phyloP scores from a whole-genome alignment of 805 yeast species.

The Candida hispaniensis region DNA sequence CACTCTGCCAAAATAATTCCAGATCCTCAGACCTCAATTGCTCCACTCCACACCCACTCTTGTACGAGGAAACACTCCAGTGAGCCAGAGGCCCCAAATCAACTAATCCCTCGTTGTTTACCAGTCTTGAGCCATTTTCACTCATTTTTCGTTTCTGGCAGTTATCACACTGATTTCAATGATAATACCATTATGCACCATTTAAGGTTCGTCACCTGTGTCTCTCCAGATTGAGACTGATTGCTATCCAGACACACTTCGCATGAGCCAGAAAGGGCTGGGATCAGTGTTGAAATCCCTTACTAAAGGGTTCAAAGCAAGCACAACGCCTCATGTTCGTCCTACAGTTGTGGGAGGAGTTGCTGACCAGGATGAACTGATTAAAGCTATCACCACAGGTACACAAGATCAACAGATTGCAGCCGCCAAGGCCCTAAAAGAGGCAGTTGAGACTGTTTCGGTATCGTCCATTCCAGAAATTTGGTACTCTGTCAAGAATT shows the following conservation, averaged over 20 bases:
- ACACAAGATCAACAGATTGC: conserved; percentile 30
- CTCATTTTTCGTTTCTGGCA: too few relatives aligned
- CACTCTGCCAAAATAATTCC: conserved; percentile 83
- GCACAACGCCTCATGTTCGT: conserved; percentile 18
- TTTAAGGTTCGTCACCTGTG: too few relatives aligned
- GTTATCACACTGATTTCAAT: too few relatives aligned
- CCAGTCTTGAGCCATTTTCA: too few relatives aligned
- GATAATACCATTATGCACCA: too few relatives aligned
- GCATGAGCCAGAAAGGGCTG: conserved; percentile 15
- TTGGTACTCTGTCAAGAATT: conserved; percentile 57
- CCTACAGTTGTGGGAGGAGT: conserved; percentile 29
- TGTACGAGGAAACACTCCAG: conserved; percentile 73
- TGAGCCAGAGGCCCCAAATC: conserved; percentile 75
- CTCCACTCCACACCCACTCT: conserved; percentile 60
- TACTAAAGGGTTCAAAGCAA: conserved; percentile 24
- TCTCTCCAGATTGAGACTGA: conserved; percentile 1
- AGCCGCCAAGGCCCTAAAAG: conserved; percentile 43
- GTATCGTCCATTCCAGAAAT: conserved; percentile 56
- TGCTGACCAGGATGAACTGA: conserved; percentile 26
- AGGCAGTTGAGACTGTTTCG: conserved; percentile 41
- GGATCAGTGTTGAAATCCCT: conserved; percentile 26
- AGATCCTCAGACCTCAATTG: conserved; percentile 63
- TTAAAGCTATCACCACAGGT: conserved; percentile 22
- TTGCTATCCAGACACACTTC: conserved; percentile 3
- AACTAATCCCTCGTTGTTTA: conserved; percentile 49